Conservation (phyloP, 1,139 yeast genomes). For the Hansenula lynferdii region DNA sequence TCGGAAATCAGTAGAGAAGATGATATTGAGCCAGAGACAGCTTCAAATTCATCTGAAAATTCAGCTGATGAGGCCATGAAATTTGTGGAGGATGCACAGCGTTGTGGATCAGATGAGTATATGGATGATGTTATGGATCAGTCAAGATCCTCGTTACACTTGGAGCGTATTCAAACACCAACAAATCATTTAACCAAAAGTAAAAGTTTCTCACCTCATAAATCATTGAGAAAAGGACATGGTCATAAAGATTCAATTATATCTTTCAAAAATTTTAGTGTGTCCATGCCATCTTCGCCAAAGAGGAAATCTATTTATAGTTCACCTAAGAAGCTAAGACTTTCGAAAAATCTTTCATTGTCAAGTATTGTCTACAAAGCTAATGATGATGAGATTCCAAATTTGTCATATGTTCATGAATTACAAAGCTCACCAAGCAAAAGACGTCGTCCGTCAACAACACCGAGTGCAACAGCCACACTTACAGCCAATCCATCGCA, state of each 20-base stretch:
- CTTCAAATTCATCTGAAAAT: slow-evolving; percentile 4
- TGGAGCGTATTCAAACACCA: slow-evolving; percentile 8
- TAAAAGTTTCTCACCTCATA: slow-evolving; percentile 20
- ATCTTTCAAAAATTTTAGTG: slow-evolving; percentile 6
- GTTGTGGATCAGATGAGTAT: slow-evolving; percentile 6
- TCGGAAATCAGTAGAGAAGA: too few species aligned
- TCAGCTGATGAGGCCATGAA: slow-evolving; percentile 20
- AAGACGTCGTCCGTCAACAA: slow-evolving; percentile 1
- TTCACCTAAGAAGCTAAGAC: slow-evolving; percentile 16
- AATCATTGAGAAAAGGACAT: slow-evolving; percentile 17
- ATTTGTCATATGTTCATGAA: slow-evolving; percentile 31
- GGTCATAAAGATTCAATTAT: slow-evolving; percentile 15
- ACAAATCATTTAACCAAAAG: slow-evolving; percentile 3
- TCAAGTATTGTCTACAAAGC: slow-evolving; percentile 21
- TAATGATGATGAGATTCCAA: slow-evolving; percentile 13
- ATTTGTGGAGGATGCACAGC: slow-evolving; percentile 13
- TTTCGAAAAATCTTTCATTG: slow-evolving; percentile 19
- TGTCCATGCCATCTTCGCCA: slow-evolving; percentile 19
- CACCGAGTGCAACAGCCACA: slow-evolving; percentile 2
- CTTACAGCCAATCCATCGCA: too few species aligned
- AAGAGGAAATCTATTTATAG: slow-evolving; percentile 7
- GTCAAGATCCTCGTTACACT: slow-evolving; percentile 11
- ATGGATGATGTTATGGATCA: slow-evolving; percentile 15
- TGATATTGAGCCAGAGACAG: slow-evolving; percentile 3
- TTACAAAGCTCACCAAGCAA: slow-evolving; percentile 21